A percentile compares a stretch with the other conserved stretches of the same genome.
Evolutionary conservation across 345 rosid species (phyloP).

Genomic region (Aethionema arabicum): DNA sequence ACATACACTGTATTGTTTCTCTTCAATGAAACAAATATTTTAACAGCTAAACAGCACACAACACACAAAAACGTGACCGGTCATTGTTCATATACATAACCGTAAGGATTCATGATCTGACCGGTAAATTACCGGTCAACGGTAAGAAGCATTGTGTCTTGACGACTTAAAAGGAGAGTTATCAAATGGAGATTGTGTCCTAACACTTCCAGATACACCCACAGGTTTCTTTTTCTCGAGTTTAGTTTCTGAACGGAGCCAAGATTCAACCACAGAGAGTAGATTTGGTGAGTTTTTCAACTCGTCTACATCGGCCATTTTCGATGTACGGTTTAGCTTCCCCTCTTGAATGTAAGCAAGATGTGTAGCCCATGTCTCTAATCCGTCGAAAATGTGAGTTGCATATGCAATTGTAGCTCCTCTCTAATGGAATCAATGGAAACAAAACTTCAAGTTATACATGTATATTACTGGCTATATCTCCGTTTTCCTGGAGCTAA

Average conservation of each 20-base stretch:
- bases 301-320: constrained; percentile 54
- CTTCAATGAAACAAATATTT: too few relatives aligned
- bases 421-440: constrained; percentile 42
- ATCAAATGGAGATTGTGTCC: constrained; percentile 49
- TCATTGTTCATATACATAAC: neutral
- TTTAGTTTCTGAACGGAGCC: constrained; percentile 82
- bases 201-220: constrained; percentile 25
- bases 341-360: constrained; percentile 88
- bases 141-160: constrained; percentile 91
- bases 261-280: constrained; percentile 79
- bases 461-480: neutral
- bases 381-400: constrained; percentile 88
- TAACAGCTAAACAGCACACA: constrained; percentile 9
- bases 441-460: constrained; percentile 11
- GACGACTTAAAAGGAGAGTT: constrained; percentile 72
- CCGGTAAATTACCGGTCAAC: constrained; percentile 39
- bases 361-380: constrained; percentile 91
- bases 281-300: constrained; percentile 64
- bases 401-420: constrained; percentile 91
- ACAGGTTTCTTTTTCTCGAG: constrained; percentile 45
- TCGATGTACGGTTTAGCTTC: constrained; percentile 56
- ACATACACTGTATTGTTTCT: too few relatives aligned
- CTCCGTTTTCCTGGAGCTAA: neutral
- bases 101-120: neutral
- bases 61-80: neutral